Evolutionary conservation across 2,329 filamentous ascomycete genomes (phyloP).

Genomic region (Arthroderma sp.): DNA sequence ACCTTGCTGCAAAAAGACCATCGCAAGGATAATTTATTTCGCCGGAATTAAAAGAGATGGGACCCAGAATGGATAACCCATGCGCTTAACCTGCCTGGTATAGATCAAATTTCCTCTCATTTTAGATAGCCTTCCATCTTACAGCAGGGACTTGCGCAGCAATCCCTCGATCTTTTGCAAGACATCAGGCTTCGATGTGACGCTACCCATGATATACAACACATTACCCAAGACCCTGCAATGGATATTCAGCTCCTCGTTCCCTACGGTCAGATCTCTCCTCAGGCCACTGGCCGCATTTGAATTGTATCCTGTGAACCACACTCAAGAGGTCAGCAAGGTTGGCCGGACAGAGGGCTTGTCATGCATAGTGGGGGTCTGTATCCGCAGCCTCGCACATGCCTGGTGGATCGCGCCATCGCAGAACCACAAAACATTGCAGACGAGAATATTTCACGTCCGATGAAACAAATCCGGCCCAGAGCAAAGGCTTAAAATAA

Average conservation of each 20-base stretch:
- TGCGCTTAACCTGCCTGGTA: too few relatives aligned
- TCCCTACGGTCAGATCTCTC: conserved; percentile 32
- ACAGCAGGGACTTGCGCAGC: conserved; percentile 24
- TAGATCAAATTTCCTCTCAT: not conserved
- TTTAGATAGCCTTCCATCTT: not conserved
- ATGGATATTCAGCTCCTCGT: conserved; percentile 37
- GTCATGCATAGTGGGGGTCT: too few relatives aligned
- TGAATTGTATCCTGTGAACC: conserved; percentile 39
- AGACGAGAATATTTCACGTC: too few relatives aligned
- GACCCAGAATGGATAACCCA: too few relatives aligned
- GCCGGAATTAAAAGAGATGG: too few relatives aligned
- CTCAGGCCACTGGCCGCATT: conserved; percentile 42
- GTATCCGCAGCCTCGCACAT: too few relatives aligned
- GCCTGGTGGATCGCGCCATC: too few relatives aligned
- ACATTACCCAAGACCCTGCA: conserved; percentile 49
- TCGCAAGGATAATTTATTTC: too few relatives aligned
- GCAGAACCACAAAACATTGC: too few relatives aligned
- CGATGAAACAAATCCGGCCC: too few relatives aligned
- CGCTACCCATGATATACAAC: conserved; percentile 47
- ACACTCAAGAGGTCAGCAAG: conserved; percentile 1
- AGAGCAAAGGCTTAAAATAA: not conserved
- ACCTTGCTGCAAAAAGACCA: too few relatives aligned
- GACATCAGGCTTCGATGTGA: conserved; percentile 34
- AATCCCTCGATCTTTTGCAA: conserved; percentile 28
- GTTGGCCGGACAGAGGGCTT: not conserved